Conservation (phyloP, 2,329 filamentous ascomycete species). For the Pseudocercospora cruenta region DNA sequence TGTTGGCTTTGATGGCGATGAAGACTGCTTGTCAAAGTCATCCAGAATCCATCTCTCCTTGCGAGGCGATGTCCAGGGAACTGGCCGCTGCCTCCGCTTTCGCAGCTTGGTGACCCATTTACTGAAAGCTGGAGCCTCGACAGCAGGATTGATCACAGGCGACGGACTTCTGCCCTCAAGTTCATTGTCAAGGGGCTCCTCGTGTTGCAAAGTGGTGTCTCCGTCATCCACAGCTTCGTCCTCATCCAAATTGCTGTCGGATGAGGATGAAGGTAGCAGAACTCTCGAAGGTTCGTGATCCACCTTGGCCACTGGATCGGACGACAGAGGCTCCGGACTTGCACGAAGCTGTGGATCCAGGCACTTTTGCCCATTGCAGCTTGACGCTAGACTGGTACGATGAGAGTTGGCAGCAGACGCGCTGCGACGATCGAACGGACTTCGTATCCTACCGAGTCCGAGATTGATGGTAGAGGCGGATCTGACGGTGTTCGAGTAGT, state of each 20-base stretch:
- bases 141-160: conserved; percentile 3
- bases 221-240: background rate
- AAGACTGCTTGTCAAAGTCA: conserved; percentile 34
- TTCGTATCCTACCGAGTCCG: conserved; percentile 15
- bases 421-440: conserved; percentile 11
- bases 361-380: background rate
- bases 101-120: conserved; percentile 75
- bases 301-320: background rate
- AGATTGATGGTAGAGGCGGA: conserved; percentile 21
- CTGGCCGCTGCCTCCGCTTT: conserved; percentile 55
- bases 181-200: background rate
- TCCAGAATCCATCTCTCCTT: conserved; percentile 43
- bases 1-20: conserved; percentile 18
- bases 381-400: conserved; percentile 23
- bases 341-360: background rate
- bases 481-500: background rate
- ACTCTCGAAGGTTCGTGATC: background rate
- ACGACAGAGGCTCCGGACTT: background rate
- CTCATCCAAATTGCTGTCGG: conserved; percentile 3
- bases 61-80: conserved; percentile 42
- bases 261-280: background rate
- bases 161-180: background rate
- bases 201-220: conserved; percentile 6
- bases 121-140: conserved; percentile 60
- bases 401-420: conserved; percentile 17